Evolutionary conservation across 352 stramenopile genomes (phyloP).

Genomic region (Globisporangium okanoganense): DNA sequence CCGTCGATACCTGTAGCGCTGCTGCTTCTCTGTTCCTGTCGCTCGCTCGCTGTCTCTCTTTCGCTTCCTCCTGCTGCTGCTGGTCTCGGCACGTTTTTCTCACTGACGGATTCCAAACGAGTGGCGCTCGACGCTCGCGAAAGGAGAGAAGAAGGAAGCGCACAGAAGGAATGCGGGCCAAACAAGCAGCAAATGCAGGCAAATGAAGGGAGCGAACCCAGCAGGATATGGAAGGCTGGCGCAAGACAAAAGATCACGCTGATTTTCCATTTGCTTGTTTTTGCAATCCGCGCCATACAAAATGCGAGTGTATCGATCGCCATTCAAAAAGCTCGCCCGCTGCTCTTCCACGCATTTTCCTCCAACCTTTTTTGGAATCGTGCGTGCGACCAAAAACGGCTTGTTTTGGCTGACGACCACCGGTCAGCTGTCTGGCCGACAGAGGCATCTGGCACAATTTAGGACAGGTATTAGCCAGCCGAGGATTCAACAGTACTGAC

Average conservation of each 20-base stretch:
- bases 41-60: not conserved
- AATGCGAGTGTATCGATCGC: not conserved
- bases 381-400: not conserved
- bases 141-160: not conserved
- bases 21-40: not conserved
- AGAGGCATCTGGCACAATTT: not conserved
- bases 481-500: not conserved
- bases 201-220: not conserved
- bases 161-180: not conserved
- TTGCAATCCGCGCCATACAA: not conserved
- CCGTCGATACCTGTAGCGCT: not conserved
- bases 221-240: not conserved
- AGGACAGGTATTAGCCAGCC: not conserved
- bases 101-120: not conserved
- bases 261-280: not conserved
- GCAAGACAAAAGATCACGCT: constrained; percentile 2
- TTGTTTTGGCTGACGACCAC: not conserved
- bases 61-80: not conserved
- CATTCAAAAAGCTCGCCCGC: too few species aligned
- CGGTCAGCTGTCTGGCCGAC: not conserved
- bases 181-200: not conserved
- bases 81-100: not conserved
- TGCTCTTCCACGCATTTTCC: not conserved
- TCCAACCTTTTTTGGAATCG: not conserved
- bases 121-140: not conserved